These are phyloP conservation scores for Pestalotiopsis sp. DNA, from an alignment of 2,329 filamentous ascomycete genomes.

Conservation along the genomic window DNA sequence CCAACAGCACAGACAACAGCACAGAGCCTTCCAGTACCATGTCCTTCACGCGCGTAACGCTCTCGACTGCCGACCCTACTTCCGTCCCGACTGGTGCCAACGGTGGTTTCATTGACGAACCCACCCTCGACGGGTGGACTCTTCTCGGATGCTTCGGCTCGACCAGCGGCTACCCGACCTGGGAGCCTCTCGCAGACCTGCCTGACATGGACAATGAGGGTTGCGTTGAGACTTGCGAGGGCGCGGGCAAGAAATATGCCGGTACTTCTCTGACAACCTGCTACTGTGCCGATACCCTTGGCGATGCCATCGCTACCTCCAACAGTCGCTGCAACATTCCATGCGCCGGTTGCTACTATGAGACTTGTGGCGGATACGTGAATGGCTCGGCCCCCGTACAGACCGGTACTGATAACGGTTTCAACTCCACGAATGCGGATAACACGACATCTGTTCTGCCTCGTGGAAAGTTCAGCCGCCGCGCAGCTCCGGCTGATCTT, in stretches of 20 bases:
- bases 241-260: slow-evolving; percentile 35
- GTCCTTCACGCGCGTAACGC: slow-evolving; percentile 24
- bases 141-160: slow-evolving; percentile 44
- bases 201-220: slow-evolving; percentile 41
- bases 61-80: slow-evolving; percentile 22
- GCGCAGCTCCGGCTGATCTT: slow-evolving; percentile 28
- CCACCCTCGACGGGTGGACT: slow-evolving; percentile 23
- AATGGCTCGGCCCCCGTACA: slow-evolving; percentile 8
- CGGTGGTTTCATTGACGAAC: slow-evolving; percentile 18
- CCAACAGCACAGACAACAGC: not conserved
- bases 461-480: slow-evolving; percentile 26
- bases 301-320: slow-evolving; percentile 39
- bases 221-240: slow-evolving; percentile 40
- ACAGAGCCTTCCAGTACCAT: slow-evolving; percentile 5
- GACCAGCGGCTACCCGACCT: slow-evolving; percentile 36
- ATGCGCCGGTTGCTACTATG: slow-evolving; percentile 43
- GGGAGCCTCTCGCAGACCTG: slow-evolving; percentile 31
- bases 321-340: slow-evolving; percentile 37
- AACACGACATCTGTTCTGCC: slow-evolving; percentile 13
- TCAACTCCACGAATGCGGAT: slow-evolving; percentile 13
- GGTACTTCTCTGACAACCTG: slow-evolving; percentile 43
- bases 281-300: slow-evolving; percentile 47
- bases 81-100: slow-evolving; percentile 23
- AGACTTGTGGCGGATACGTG: slow-evolving; percentile 46
- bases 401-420: not conserved